A percentile compares a stretch with the other conserved stretches of the same genome.
Evolutionary conservation across 2,329 filamentous ascomycete genomes (phyloP).

Genomic region (Colletotrichum sp.): DNA sequence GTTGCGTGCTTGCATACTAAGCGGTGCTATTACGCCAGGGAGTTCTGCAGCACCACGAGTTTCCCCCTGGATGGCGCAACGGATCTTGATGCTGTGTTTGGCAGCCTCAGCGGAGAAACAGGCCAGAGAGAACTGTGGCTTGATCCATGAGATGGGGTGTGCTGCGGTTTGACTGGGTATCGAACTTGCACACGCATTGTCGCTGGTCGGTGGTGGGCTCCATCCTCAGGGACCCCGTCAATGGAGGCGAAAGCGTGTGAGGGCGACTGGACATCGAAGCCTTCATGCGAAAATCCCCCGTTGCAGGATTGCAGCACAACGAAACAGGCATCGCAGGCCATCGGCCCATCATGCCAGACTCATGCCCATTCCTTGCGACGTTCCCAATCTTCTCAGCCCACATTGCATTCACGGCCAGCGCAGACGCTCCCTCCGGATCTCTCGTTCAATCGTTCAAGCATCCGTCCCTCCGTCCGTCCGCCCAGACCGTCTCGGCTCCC

Average conservation of each 20-base stretch:
- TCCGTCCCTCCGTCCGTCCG: background rate
- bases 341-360: background rate
- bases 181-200: background rate
- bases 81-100: background rate
- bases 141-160: background rate
- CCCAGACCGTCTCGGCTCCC: constrained; percentile 1
- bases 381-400: background rate
- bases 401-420: constrained; percentile 1
- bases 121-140: background rate
- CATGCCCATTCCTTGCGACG: background rate
- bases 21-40: background rate
- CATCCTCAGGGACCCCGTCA: background rate
- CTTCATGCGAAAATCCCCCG: background rate
- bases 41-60: constrained; percentile 2
- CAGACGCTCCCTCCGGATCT: background rate
- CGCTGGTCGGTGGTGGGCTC: background rate
- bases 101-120: background rate
- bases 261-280: background rate
- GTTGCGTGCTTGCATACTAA: background rate
- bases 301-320: background rate
- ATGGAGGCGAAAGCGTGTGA: background rate
- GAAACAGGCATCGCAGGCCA: background rate
- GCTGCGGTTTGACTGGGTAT: background rate
- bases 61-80: constrained; percentile 11
- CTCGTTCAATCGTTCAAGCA: background rate